Conservation (phyloP, 2,329 filamentous ascomycete species). For the Penicillium fuscoglaucum region DNA sequence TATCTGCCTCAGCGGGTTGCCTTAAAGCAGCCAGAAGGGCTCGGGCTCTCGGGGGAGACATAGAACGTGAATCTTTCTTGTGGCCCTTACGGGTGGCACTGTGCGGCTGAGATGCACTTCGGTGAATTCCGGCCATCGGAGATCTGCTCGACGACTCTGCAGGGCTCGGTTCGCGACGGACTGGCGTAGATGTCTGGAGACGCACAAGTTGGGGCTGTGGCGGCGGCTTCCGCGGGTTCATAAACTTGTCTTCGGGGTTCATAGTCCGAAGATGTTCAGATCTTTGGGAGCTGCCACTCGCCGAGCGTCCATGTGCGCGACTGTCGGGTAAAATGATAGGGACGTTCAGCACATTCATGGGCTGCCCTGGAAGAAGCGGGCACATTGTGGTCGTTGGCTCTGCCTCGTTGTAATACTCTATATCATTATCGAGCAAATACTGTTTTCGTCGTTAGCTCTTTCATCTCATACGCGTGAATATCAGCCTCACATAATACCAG, state of each 20-base stretch:
- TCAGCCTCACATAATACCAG: slow-evolving; percentile 77
- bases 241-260: slow-evolving; percentile 74
- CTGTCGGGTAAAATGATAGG: slow-evolving; percentile 64
- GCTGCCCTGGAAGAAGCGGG: slow-evolving; percentile 83
- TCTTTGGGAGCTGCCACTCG: slow-evolving; percentile 61
- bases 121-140: slow-evolving; percentile 28
- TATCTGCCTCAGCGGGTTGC: slow-evolving; percentile 30
- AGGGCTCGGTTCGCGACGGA: slow-evolving; percentile 27
- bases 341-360: slow-evolving; percentile 79
- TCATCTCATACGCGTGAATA: slow-evolving; percentile 4
- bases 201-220: slow-evolving; percentile 50
- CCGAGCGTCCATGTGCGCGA: slow-evolving; percentile 59
- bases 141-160: slow-evolving; percentile 30
- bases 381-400: slow-evolving; percentile 75
- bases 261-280: slow-evolving; percentile 67
- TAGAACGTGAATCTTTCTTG: slow-evolving; percentile 36
- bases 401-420: slow-evolving; percentile 72
- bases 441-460: slow-evolving; percentile 43
- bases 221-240: slow-evolving; percentile 64
- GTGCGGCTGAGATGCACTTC: slow-evolving; percentile 39
- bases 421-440: slow-evolving; percentile 79
- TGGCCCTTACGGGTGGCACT: slow-evolving; percentile 25
- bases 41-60: slow-evolving; percentile 39
- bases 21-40: slow-evolving; percentile 42
- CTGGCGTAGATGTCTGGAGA: slow-evolving; percentile 48